A percentile compares a stretch with the other conserved stretches of the same genome.
Evolutionary conservation across 768 basidiomycete genomes (phyloP).

Genomic region (Wakefieldia striispora): DNA sequence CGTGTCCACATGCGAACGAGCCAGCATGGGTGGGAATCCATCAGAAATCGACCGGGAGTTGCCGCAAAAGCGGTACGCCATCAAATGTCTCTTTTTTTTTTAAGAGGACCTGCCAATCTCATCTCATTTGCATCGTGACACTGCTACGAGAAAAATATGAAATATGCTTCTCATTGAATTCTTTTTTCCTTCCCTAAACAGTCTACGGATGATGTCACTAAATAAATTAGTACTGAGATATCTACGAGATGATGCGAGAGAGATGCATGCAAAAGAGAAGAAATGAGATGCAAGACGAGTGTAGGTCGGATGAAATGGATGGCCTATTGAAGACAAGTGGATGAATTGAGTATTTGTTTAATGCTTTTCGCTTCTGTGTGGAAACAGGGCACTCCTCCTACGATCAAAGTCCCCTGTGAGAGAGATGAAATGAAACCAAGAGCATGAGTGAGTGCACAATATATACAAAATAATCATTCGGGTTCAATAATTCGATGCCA

Average conservation of each 20-base stretch:
- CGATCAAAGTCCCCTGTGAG: constrained; percentile 2
- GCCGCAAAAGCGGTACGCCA: too few species aligned
- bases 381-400: constrained; percentile 5
- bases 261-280: constrained; percentile 3
- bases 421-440: background rate
- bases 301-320: background rate
- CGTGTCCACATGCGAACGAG: too few species aligned
- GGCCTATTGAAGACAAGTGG: constrained; percentile 1
- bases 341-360: background rate
- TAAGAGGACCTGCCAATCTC: too few species aligned
- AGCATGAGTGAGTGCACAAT: constrained; percentile 3
- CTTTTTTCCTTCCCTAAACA: constrained; percentile 7
- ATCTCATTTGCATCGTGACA: too few species aligned
- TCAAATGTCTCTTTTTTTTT: too few species aligned
- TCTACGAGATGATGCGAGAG: constrained; percentile 16
- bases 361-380: background rate
- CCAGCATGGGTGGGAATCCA: too few species aligned
- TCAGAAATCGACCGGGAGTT: too few species aligned
- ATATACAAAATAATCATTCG: constrained; percentile 24
- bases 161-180: constrained; percentile 12
- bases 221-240: constrained; percentile 19
- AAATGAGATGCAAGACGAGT: constrained; percentile 1
- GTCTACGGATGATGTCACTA: constrained; percentile 26
- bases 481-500: background rate
- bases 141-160: too few species aligned